Evolutionary conservation across 139 green algal species (phyloP).

Genomic region (Zygnema circumcarinatum): DNA sequence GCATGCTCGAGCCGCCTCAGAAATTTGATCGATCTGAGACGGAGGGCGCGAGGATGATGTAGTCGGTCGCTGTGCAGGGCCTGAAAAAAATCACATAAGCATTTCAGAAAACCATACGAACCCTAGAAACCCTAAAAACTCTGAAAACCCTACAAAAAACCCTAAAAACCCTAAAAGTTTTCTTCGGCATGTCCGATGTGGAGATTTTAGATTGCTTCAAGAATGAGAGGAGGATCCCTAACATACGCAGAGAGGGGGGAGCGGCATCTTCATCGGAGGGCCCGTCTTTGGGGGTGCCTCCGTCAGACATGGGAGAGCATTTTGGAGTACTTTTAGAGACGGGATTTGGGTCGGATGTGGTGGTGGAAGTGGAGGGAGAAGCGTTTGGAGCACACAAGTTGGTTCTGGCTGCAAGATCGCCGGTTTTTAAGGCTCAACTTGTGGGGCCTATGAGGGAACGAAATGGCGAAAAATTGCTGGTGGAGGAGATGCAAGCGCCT

Average conservation of each 20-base stretch:
- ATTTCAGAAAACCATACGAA: no score
- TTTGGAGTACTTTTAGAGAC: conserved; percentile 45
- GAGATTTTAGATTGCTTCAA: conserved; percentile 59
- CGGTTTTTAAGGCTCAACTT: conserved; percentile 55
- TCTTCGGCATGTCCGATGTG: conserved; percentile 45
- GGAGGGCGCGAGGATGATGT: no score
- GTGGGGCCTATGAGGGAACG: conserved; percentile 50
- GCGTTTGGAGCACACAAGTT: conserved; percentile 59
- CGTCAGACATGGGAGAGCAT: conserved; percentile 77
- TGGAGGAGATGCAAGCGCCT: conserved; percentile 51
- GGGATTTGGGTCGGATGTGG: conserved; percentile 44
- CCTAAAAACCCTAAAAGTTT: no score
- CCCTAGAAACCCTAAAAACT: no score
- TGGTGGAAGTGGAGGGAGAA: conserved; percentile 62
- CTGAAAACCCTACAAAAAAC: no score
- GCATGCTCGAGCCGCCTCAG: no score
- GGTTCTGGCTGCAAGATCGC: conserved; percentile 52
- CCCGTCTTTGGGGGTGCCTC: conserved; percentile 7
- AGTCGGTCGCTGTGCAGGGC: no score
- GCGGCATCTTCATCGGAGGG: conserved; percentile 47
- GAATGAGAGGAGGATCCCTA: conserved; percentile 50
- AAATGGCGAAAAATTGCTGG: conserved; percentile 27
- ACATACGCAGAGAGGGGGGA: conserved; percentile 52
- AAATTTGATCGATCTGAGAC: no score
- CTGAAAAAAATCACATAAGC: no score